These are phyloP conservation scores for Boletus mariae DNA, from an alignment of 1,284 basidiomycete species.

Conservation along the genomic window DNA sequence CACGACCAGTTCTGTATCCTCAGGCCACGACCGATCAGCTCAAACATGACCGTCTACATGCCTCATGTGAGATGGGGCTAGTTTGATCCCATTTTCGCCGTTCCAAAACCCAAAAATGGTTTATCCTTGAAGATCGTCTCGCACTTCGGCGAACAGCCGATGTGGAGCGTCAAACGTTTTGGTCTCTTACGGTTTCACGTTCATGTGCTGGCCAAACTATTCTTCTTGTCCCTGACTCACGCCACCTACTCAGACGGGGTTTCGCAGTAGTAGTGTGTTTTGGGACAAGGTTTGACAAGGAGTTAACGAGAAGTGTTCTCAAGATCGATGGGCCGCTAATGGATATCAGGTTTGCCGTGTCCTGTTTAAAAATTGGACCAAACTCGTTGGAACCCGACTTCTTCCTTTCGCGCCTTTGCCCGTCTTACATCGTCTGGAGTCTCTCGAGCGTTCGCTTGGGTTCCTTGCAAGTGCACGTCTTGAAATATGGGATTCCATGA, in stretches of 20 bases:
- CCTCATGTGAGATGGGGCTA: neutral
- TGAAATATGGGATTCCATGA: conserved; percentile 1
- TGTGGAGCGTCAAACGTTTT: neutral
- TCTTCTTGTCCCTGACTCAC: neutral
- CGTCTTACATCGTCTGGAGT: neutral
- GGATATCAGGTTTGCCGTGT: neutral
- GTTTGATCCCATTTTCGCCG: neutral
- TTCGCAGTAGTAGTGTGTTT: neutral
- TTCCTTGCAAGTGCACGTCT: neutral
- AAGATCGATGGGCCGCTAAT: neutral
- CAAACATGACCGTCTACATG: neutral
- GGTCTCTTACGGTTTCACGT: neutral
- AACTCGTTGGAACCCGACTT: neutral
- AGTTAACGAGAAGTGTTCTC: too few species aligned
- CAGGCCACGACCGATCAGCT: too few species aligned
- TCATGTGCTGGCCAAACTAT: neutral
- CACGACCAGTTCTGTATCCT: too few species aligned
- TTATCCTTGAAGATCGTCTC: neutral
- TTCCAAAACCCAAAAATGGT: neutral
- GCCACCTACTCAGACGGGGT: too few species aligned
- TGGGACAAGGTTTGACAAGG: neutral
- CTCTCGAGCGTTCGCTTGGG: neutral
- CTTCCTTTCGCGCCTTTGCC: too few species aligned
- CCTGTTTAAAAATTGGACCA: neutral
- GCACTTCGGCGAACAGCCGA: neutral